phyloP scores from a whole-genome alignment of 1,284 basidiomycete genomes.

The Porodaedalea pini region DNA sequence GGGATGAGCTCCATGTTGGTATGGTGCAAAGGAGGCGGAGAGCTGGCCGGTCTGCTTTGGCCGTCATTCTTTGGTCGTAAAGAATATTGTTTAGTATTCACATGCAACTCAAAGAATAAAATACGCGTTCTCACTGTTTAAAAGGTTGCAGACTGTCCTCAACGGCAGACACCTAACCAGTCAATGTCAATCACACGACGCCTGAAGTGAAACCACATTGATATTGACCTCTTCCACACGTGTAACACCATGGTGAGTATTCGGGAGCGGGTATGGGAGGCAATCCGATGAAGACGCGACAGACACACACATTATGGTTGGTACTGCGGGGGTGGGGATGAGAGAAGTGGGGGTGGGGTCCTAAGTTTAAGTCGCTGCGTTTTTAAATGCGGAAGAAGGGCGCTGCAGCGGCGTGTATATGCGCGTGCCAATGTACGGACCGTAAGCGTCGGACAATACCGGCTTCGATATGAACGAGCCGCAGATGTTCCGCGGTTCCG shows the following conservation, averaged over 20 bases:
- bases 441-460: constrained; percentile 1
- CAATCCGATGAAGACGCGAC: constrained; percentile 8
- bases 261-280: background rate
- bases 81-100: constrained; percentile 1
- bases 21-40: constrained; percentile 58
- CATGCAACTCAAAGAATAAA: background rate
- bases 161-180: constrained; percentile 7
- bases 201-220: background rate
- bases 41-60: constrained; percentile 37
- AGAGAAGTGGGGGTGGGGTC: background rate
- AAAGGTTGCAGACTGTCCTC: constrained; percentile 16
- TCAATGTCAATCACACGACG: background rate
- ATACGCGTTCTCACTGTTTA: constrained; percentile 9
- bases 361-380: background rate
- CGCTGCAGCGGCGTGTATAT: constrained; percentile 10
- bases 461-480: background rate
- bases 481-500: background rate
- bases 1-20: constrained; percentile 57
- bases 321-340: background rate
- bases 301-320: constrained; percentile 8
- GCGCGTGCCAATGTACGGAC: constrained; percentile 2
- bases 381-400: background rate
- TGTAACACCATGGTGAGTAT: background rate
- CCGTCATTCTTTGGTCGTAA: constrained; percentile 36
- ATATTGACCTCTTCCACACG: constrained; percentile 12